Evolutionary conservation across 345 rosid genomes (phyloP), one percentile per base, ranked within the genome.

Genomic region (Eucalyptus albens): DNA sequence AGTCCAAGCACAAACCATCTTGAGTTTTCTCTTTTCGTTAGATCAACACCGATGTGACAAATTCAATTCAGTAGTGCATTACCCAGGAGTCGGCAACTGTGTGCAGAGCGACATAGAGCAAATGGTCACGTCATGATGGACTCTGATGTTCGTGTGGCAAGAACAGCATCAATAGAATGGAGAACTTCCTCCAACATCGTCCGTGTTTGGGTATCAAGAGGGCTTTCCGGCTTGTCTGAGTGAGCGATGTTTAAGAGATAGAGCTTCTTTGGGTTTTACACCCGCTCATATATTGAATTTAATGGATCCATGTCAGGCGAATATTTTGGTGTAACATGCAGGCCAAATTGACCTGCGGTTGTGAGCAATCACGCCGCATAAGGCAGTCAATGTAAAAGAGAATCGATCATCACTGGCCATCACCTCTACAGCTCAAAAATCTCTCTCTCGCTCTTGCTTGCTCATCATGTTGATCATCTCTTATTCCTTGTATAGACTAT

Each of bases 141-240:
- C 37, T 40, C 11, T 6, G 7, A 55, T 88, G 69, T 42, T 91
- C 89, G 90, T 62, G 95, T 95, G 86, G 94, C 96, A 0, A 94
- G 92, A 86, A 92, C 89, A 50, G 88, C 90, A 93, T 95, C 96
- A 90, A 96, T 96, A 91, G 99, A 96, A 90, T 95, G 97, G 87
- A 96, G 97, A 88, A 97, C 94, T 93, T 95, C 93, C 91, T 96
- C 98, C 91, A 96, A 90, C 90, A 91, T 67, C 69, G 42, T 49
- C 88, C 88, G 95, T 94, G 95, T 89, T 88, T 80, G 65, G 89
- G 59, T 89, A 94, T 86, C 97, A 60, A 97, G 92, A 69, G 98
- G 98, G 87, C 90, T 92, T 91, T 96, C 98, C 42, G 93, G 94
- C 88, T 93, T 95, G 93, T 97, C 97, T 42, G 96, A 95, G 90